These are phyloP conservation scores for Apiotrichum domesticum DNA, from an alignment of 1,284 basidiomycete genomes.

Conservation along the genomic window DNA sequence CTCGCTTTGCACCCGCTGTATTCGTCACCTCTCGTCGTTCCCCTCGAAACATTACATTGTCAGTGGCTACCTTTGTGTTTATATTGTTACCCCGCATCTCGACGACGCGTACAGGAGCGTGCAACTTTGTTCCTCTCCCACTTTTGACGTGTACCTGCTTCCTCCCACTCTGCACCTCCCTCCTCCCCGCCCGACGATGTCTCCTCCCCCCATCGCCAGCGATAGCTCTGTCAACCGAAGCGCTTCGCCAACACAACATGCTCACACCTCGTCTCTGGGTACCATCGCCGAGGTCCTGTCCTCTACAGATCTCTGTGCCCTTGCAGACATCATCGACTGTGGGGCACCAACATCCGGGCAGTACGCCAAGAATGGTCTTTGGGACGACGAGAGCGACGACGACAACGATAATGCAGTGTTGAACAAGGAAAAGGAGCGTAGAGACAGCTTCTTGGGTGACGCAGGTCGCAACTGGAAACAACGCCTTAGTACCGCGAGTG, in stretches of 20 bases:
- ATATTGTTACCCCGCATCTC: too few relatives aligned
- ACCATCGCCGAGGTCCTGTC: neutral
- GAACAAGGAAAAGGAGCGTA: neutral
- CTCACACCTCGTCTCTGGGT: neutral
- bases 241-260: neutral
- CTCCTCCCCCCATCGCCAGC: too few relatives aligned
- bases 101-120: too few relatives aligned
- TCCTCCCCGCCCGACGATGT: too few relatives aligned
- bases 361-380: slow-evolving; percentile 37
- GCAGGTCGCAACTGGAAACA: neutral
- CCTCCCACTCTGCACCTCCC: too few relatives aligned
- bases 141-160: too few relatives aligned
- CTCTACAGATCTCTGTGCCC: neutral
- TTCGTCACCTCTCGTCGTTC: too few relatives aligned
- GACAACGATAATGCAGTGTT: neutral
- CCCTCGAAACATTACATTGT: too few relatives aligned
- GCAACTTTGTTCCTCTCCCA: too few relatives aligned
- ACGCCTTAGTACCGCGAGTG: neutral
- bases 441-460: neutral
- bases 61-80: too few relatives aligned
- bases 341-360: slow-evolving; percentile 35
- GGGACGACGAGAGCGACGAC: slow-evolving; percentile 30
- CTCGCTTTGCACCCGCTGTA: too few relatives aligned
- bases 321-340: slow-evolving; percentile 1
- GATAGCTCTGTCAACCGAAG: too few relatives aligned